Evolutionary conservation across 495 filamentous ascomycete species (phyloP).

Genomic region (Penicillium maclennaniae): DNA sequence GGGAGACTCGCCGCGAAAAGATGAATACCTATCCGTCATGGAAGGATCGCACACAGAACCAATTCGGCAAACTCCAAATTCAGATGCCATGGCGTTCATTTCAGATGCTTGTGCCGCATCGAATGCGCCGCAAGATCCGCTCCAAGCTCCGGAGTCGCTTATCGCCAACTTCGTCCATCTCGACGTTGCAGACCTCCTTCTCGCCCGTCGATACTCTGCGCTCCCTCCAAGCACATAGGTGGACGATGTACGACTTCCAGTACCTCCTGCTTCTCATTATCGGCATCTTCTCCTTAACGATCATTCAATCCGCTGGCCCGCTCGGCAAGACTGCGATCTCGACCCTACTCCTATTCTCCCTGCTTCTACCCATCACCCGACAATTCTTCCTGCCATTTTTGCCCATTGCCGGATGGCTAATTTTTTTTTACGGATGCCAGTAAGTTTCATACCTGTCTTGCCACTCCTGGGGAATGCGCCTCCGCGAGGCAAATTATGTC

Average conservation of each 20-base stretch:
- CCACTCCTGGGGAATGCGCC: neutral
- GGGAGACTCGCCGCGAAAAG: slow-evolving; percentile 29
- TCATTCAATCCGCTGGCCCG: slow-evolving; percentile 70
- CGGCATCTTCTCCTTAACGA: slow-evolving; percentile 74
- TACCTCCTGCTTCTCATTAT: slow-evolving; percentile 70
- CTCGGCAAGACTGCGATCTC: slow-evolving; percentile 66
- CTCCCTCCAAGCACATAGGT: slow-evolving; percentile 68
- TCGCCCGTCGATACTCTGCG: slow-evolving; percentile 68
- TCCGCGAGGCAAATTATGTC: neutral
- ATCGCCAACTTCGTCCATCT: slow-evolving; percentile 67
- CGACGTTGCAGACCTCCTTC: slow-evolving; percentile 77
- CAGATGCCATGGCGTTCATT: slow-evolving; percentile 50
- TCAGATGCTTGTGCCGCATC: slow-evolving; percentile 58
- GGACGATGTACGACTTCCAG: slow-evolving; percentile 84
- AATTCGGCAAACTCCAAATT: slow-evolving; percentile 48
- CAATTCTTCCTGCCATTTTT: slow-evolving; percentile 90
- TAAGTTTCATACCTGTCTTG: slow-evolving; percentile 46
- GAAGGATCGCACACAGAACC: slow-evolving; percentile 49
- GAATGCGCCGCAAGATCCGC: slow-evolving; percentile 67
- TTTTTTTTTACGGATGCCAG: slow-evolving; percentile 89
- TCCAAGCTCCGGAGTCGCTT: slow-evolving; percentile 69
- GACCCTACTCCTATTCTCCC: slow-evolving; percentile 61
- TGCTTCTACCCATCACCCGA: slow-evolving; percentile 78
- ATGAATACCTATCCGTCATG: slow-evolving; percentile 46
- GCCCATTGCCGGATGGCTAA: slow-evolving; percentile 75